Evolutionary conservation across 2,329 filamentous ascomycete genomes (phyloP), one percentile per base, ranked within the genome.

Genomic region (Waltergamsia citrina): DNA sequence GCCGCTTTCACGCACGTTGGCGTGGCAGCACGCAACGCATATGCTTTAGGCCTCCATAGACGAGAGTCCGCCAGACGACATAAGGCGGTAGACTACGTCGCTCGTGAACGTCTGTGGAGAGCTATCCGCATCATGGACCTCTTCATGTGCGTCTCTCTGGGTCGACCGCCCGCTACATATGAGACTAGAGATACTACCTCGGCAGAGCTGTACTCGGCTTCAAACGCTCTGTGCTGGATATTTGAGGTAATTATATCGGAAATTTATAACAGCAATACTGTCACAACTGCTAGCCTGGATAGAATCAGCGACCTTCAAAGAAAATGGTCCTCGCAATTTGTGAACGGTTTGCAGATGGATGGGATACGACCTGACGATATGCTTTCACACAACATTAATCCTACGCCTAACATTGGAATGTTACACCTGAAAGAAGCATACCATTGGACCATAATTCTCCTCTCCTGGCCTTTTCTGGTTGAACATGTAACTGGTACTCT

Each of bases 81-180:
- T 51, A 47, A 32, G 10, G 10, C 12, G 10, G 7, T 18, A 7
- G 29, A 32, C 7, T 32, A 18, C 18, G 14, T 19, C 10, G 7
- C 21, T 9, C 29, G 29, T 22, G 32, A 40, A 12, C 46, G 52
- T 2, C 32, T 54, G 1, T 58, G 55, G 55, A 56, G 50, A 32
- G 44, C 46, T 0, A 45, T 59, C 4, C 49, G 55, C 1, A 46
- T 55, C 2, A 34, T 55, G 0, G 55, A 58, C 16, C 25, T 56
- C 0, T 58, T 58, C 27, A 42, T 58, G 41, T 52, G 49, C 20
- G 48, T 53, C 6, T 55, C 52, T 0, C 38, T 58, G 0, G 54
- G 55, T 0, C 48, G 55, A 0, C 53, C 55, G 3, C 49, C 52
- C 0, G 52, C 53, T 0, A 59, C 55, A 0, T 45, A 46, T 1